Conservation (phyloP, 2,329 filamentous ascomycete genomes). For the Epichloe gansuensis region DNA sequence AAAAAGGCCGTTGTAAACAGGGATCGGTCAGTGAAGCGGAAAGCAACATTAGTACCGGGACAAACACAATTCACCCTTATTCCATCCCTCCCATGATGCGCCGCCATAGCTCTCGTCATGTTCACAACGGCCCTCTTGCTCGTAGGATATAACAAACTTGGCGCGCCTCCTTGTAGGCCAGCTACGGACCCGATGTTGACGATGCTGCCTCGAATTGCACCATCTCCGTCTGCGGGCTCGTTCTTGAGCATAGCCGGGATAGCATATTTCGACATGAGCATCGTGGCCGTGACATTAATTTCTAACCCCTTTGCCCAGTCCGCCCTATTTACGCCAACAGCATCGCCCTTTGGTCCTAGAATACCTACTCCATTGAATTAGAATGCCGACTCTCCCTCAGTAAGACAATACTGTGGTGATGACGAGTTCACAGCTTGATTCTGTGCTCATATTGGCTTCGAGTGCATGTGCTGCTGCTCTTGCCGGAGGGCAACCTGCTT, state of each 20-base stretch:
- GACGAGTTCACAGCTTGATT: constrained; percentile 34
- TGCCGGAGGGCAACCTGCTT: constrained; percentile 21
- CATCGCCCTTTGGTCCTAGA: constrained; percentile 43
- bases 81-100: background rate
- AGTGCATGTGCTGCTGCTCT: constrained; percentile 20
- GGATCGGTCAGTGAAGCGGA: no score
- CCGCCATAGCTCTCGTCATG: constrained; percentile 38
- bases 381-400: constrained; percentile 49
- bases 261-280: constrained; percentile 48
- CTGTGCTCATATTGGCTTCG: constrained; percentile 41
- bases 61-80: constrained; percentile 32
- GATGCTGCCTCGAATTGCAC: constrained; percentile 35
- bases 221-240: constrained; percentile 13
- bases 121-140: constrained; percentile 36
- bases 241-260: constrained; percentile 48
- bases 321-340: constrained; percentile 45
- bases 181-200: constrained; percentile 53
- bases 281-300: constrained; percentile 53
- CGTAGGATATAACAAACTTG: constrained; percentile 32
- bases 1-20: no score
- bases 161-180: constrained; percentile 34
- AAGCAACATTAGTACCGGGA: constrained; percentile 19
- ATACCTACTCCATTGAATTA: constrained; percentile 56
- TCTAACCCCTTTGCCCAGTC: constrained; percentile 44
- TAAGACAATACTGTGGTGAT: constrained; percentile 27